Base-by-base conservation (phyloP, 257 asterid species). In the Vinca minor region DNA sequence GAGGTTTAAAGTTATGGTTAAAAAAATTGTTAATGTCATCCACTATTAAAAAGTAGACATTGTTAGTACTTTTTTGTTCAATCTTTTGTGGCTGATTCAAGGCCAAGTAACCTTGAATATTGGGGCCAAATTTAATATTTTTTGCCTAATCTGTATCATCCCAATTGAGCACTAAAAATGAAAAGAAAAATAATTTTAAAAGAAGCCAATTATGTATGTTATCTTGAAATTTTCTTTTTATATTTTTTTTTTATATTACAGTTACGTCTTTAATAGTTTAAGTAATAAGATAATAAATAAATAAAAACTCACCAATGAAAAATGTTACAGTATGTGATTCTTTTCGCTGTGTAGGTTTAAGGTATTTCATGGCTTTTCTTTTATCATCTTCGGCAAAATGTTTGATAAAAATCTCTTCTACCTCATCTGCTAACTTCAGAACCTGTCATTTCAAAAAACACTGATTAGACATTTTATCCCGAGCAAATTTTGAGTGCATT, bases 341-440 rank as follows among this genome's bases (percentile, higher is more conserved):
- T 77, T 74, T 72, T 52, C 76, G 74, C 66, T 77, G 96, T 17
- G 87, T 76, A 35, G 98, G 98, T 71, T 79, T 88, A 39, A 91
- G 90, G 86, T 88, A 91, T 63, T 83, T 88, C 96, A 91, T 84
- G 67, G 96, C 98, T 67, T 77, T 88, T 54, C 87, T 77, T 78
- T 48, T 82, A 67, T 91, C 83, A 79, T 88, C 94, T 71, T 81
- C 81, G 50, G 90, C 94, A 83, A 88, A 91, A 62, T 88, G 80
- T 78, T 80, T 77, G 58, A 82, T 73, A 54, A 91, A 88, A 69
- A 84, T 78, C 47, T 83, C 92, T 81, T 91, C 98, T 66, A 91
- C 92, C 46, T 86, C 95, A 72, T 86, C 96, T 67, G 92, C 82
- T 71, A 91, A 78, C 74, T 86, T 88, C 64, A 86, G 20, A 61